Conservation (phyloP, 768 basidiomycete genomes). For the Crucibulum laeve region DNA sequence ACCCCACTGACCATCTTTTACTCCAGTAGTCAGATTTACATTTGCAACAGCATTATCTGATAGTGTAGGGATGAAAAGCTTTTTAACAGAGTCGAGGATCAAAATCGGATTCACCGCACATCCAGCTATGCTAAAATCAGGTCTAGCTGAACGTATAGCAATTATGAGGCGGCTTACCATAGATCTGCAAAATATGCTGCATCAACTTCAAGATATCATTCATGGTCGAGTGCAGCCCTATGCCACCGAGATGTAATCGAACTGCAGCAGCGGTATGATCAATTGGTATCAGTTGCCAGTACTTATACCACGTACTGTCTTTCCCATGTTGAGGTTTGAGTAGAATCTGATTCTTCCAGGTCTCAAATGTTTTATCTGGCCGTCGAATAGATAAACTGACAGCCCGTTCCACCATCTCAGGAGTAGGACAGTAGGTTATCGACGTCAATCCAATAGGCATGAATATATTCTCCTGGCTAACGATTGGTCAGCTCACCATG, state of each 20-base stretch:
- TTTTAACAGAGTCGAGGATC: slow-evolving; percentile 10
- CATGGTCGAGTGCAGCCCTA: slow-evolving; percentile 19
- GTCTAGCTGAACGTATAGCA: too few relatives aligned
- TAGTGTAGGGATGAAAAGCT: slow-evolving; percentile 16
- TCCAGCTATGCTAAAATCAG: not conserved
- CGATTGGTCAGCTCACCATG: not conserved
- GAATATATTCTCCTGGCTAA: slow-evolving; percentile 25
- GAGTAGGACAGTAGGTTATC: too few relatives aligned
- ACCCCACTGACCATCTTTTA: slow-evolving; percentile 19
- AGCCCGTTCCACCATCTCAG: slow-evolving; percentile 19
- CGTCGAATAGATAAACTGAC: slow-evolving; percentile 1
- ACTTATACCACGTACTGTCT: too few relatives aligned
- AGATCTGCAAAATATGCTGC: slow-evolving; percentile 23
- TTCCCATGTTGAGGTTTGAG: too few relatives aligned
- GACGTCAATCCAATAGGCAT: too few relatives aligned
- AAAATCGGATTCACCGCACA: slow-evolving; percentile 9
- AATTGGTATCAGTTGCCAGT: not conserved
- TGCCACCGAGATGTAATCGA: slow-evolving; percentile 17
- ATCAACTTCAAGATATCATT: slow-evolving; percentile 22
- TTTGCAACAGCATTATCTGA: slow-evolving; percentile 2
- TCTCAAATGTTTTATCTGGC: too few relatives aligned
- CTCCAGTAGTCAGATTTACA: slow-evolving; percentile 6
- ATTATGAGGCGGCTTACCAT: slow-evolving; percentile 11
- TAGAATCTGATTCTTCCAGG: too few relatives aligned
- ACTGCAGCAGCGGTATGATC: slow-evolving; percentile 5